phyloP scores from a whole-genome alignment of 2,329 filamentous ascomycete genomes.

The Fusarium mangiferae region DNA sequence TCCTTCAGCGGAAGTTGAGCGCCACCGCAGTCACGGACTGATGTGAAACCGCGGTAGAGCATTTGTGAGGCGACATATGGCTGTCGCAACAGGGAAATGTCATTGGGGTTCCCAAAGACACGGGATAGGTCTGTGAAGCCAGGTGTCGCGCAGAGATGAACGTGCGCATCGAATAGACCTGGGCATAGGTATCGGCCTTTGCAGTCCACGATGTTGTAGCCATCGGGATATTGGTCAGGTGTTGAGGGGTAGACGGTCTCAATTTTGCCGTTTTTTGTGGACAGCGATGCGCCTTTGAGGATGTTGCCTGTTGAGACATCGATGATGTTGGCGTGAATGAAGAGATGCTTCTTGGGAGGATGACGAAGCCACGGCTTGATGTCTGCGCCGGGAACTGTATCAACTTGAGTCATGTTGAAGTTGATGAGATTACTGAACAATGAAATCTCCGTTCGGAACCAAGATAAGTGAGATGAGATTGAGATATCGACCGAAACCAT shows the following conservation, averaged over 20 bases:
- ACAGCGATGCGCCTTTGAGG: not conserved
- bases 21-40: not conserved
- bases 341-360: not conserved
- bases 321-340: not conserved
- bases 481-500: not conserved
- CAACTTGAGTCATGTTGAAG: not conserved
- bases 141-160: slow-evolving; percentile 47
- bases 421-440: not conserved
- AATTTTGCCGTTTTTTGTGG: not conserved
- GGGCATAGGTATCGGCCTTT: slow-evolving; percentile 40
- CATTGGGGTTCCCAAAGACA: slow-evolving; percentile 45
- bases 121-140: slow-evolving; percentile 42
- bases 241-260: not conserved
- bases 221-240: not conserved
- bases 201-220: not conserved
- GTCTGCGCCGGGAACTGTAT: not conserved
- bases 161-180: slow-evolving; percentile 47
- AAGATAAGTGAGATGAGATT: not conserved
- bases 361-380: slow-evolving; percentile 4
- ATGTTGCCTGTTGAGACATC: not conserved
- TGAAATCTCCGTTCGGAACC: too few relatives aligned
- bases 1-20: slow-evolving; percentile 64
- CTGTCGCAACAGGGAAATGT: slow-evolving; percentile 55
- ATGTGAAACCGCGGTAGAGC: not conserved
- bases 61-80: slow-evolving; percentile 39